A percentile compares a stretch with the other conserved stretches of the same genome.
Evolutionary conservation across 495 filamentous ascomycete species (phyloP).

Genomic region (Chaetomium cochliodes): DNA sequence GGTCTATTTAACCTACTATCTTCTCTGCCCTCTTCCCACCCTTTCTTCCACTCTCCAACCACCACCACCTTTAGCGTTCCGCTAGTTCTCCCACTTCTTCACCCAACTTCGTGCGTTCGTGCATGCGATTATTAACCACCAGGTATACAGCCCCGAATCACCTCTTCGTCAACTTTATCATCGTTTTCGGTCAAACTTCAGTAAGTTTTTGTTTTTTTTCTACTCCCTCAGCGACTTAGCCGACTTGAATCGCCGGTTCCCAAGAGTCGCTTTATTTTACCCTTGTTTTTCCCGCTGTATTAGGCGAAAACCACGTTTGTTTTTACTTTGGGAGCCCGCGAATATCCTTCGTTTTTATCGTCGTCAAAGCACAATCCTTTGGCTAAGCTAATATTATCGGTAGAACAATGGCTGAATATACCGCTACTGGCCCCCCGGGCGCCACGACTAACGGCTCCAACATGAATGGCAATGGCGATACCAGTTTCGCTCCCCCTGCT

Average conservation of each 20-base stretch:
- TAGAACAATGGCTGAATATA: slow-evolving; percentile 35
- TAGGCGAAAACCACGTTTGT: neutral
- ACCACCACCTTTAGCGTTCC: too few species aligned
- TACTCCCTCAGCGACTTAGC: too few species aligned
- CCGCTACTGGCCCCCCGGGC: slow-evolving; percentile 27
- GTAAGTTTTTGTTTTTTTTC: too few species aligned
- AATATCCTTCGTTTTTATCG: neutral
- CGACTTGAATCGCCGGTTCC: too few species aligned
- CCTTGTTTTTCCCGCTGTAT: too few species aligned
- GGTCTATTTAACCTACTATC: neutral
- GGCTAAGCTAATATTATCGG: neutral
- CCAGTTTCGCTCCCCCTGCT: slow-evolving; percentile 20
- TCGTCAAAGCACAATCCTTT: neutral
- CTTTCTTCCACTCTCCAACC: neutral
- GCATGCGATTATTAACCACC: too few species aligned
- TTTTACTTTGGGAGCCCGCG: neutral
- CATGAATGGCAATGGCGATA: slow-evolving; percentile 36
- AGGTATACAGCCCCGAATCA: too few species aligned
- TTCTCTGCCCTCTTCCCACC: neutral
- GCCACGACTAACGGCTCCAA: slow-evolving; percentile 26
- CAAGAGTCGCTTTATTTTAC: too few species aligned
- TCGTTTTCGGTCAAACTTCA: too few species aligned
- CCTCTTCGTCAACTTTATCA: too few species aligned
- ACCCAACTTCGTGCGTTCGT: neutral
- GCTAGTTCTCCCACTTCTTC: too few species aligned